Evolutionary conservation across 768 basidiomycete genomes (phyloP), one percentile per base, ranked within the genome.

Genomic region (Pilatotrama ljubarskyi): DNA sequence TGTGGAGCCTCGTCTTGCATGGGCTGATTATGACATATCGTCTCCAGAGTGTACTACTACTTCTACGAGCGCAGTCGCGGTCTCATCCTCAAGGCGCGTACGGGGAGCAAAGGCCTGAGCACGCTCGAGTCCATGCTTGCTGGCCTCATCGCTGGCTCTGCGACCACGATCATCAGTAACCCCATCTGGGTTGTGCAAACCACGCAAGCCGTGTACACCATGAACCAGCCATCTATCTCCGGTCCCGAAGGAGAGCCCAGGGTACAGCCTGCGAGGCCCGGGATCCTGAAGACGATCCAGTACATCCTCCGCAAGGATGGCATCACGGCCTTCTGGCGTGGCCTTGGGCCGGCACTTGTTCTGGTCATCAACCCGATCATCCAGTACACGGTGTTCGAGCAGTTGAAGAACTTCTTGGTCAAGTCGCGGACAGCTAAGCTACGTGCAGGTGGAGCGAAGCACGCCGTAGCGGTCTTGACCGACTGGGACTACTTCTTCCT

Each of bases 131-230:
- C 94, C 20, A 94, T 98, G 69, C 70, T 96, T 14, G 88, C 90
- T 10, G 91, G 93, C 0, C 74, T 96, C 38, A 84, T 98, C 58
- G 95, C 95, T 59, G 95, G 95, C 38, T 89, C 90, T 42, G 90
- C 90, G 11, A 97, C 96, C 3, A 90, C 93, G 3, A 74, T 96
- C 63, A 81, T 92, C 63, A 90, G 86, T 71, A 98, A 98, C 74
- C 96, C 96, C 2, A 89, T 98, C 61, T 99, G 97, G 97, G 94
- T 97, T 48, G 80, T 98, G 20, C 95, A 98, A 72, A 94, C 93
- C 5, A 88, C 88, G 8, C 94, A 96, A 72, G 87, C 90, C 9
- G 87, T 90, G 32, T 82, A 79, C 50, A 85, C 83, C 35, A 73
- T 85, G 73, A 70, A 79, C 51, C 26, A 64, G 37, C 40, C 61